phyloP scores from a whole-genome alignment of 2,329 filamentous ascomycete species.

The Aspergillus quadrilineatus region DNA sequence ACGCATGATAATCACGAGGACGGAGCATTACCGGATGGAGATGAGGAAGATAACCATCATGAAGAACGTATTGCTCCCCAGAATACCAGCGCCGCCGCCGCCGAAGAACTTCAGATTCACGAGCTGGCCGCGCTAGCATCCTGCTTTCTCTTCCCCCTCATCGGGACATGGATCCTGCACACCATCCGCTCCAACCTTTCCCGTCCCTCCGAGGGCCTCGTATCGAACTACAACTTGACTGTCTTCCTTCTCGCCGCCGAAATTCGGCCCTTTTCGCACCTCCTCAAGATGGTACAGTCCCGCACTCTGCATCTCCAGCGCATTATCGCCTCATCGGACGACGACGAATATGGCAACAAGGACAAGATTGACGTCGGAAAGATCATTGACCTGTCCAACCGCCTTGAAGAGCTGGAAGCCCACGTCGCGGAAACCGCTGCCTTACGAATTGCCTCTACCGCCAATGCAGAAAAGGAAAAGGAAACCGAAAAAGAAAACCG shows the following conservation, averaged over 20 bases:
- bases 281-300: slow-evolving; percentile 75
- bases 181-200: slow-evolving; percentile 77
- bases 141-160: slow-evolving; percentile 74
- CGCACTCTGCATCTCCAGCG: slow-evolving; percentile 80
- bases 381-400: slow-evolving; percentile 59
- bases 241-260: slow-evolving; percentile 88
- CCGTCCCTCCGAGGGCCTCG: slow-evolving; percentile 77
- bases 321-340: slow-evolving; percentile 53
- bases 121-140: slow-evolving; percentile 72
- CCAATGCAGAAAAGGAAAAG: background rate
- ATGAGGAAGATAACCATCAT: background rate
- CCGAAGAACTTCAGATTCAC: slow-evolving; percentile 67
- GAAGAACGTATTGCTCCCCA: background rate
- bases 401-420: slow-evolving; percentile 69
- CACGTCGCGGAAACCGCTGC: slow-evolving; percentile 47
- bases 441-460: slow-evolving; percentile 23
- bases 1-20: slow-evolving; percentile 10
- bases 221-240: slow-evolving; percentile 89
- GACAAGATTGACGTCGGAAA: slow-evolving; percentile 28
- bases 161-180: slow-evolving; percentile 83
- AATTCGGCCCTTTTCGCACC: slow-evolving; percentile 75
- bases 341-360: slow-evolving; percentile 32
- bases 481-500: background rate
- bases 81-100: slow-evolving; percentile 40
- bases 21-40: background rate